Evolutionary conservation across 2,329 filamentous ascomycete genomes (phyloP).

Genomic region (Alternaria dauci): DNA sequence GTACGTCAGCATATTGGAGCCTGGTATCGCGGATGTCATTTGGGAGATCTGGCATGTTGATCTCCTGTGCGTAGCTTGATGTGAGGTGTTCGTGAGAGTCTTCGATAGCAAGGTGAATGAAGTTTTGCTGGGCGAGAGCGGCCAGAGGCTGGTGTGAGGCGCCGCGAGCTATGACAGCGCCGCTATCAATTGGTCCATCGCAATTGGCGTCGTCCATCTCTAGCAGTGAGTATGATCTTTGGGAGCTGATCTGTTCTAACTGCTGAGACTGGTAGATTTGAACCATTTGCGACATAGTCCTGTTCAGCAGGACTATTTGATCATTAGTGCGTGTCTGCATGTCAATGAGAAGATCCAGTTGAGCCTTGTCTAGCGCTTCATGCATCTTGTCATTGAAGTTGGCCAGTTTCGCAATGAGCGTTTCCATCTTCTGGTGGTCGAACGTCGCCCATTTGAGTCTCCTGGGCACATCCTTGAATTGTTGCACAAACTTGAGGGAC

Average conservation of each 20-base stretch:
- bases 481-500: slow-evolving; percentile 39
- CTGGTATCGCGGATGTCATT: slow-evolving; percentile 19
- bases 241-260: slow-evolving; percentile 25
- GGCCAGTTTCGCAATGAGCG: slow-evolving; percentile 42
- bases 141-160: slow-evolving; percentile 34
- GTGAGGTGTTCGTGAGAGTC: slow-evolving; percentile 32
- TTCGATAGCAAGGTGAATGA: slow-evolving; percentile 47
- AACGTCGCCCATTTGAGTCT: slow-evolving; percentile 46
- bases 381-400: slow-evolving; percentile 50
- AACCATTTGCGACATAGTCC: slow-evolving; percentile 45
- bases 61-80: slow-evolving; percentile 34
- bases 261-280: slow-evolving; percentile 40
- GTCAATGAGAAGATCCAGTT: slow-evolving; percentile 38
- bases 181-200: slow-evolving; percentile 16
- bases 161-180: slow-evolving; percentile 10
- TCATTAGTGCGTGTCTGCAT: slow-evolving; percentile 48
- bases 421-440: slow-evolving; percentile 44
- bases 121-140: slow-evolving; percentile 47
- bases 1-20: slow-evolving; percentile 25
- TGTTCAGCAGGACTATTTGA: slow-evolving; percentile 50
- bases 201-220: slow-evolving; percentile 34
- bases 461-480: slow-evolving; percentile 32
- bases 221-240: slow-evolving; percentile 19
- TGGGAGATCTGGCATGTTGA: slow-evolving; percentile 33
- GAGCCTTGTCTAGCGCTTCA: slow-evolving; percentile 43